Percentiles rank a stretch among this genome's conserved stretches.
These are phyloP conservation scores for Metschnikowia vanudenii DNA, from an alignment of 805 yeast genomes.

Conservation along the genomic window DNA sequence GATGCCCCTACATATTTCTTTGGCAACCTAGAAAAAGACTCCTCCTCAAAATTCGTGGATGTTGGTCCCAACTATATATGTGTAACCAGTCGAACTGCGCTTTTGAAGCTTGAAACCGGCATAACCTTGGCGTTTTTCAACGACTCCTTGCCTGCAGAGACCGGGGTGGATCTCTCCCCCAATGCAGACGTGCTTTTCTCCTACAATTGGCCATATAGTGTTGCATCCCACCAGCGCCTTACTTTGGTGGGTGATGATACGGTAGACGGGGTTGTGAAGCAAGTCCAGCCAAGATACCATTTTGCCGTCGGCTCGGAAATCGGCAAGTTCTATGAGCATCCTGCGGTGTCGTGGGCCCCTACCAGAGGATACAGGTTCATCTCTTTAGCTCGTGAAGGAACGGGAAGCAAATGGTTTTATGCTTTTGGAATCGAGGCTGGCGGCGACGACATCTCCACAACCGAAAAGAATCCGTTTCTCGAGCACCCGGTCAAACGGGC, in stretches of 20 bases:
- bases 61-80: conserved; percentile 26
- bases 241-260: conserved; percentile 42
- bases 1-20: conserved; percentile 29
- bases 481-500: conserved; percentile 2
- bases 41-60: conserved; percentile 27
- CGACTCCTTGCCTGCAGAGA: conserved; percentile 19
- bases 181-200: conserved; percentile 55
- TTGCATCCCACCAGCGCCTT: conserved; percentile 46
- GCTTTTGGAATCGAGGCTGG: conserved; percentile 49
- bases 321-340: conserved; percentile 52
- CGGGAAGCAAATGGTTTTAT: conserved; percentile 65
- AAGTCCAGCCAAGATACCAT: conserved; percentile 62
- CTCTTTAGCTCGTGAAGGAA: conserved; percentile 59
- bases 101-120: conserved; percentile 41
- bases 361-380: conserved; percentile 57
- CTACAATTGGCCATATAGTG: conserved; percentile 56
- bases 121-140: conserved; percentile 48
- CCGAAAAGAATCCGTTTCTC: conserved; percentile 25
- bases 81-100: conserved; percentile 33
- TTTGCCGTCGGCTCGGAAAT: conserved; percentile 53
- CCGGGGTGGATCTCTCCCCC: background rate
- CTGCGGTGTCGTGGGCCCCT: conserved; percentile 57
- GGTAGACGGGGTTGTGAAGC: conserved; percentile 47
- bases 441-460: conserved; percentile 20
- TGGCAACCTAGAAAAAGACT: conserved; percentile 12